Conservation (phyloP, 2,329 filamentous ascomycete genomes). For the Aureobasidium sp. region DNA sequence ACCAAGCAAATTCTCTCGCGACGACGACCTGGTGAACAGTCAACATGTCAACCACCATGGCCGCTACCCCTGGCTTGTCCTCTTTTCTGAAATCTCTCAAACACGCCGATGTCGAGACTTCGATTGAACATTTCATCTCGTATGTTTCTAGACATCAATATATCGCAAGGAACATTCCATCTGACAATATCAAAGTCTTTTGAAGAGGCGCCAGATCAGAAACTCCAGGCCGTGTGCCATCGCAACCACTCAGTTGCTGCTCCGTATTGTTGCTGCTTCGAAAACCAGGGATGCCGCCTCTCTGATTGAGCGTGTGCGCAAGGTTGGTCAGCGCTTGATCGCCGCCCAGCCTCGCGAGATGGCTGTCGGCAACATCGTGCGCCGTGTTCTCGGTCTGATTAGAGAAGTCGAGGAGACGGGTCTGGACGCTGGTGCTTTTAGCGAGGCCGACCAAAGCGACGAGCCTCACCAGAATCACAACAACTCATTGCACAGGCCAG, state of each 20-base stretch:
- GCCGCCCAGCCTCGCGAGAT: conserved; percentile 84
- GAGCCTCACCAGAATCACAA: conserved; percentile 28
- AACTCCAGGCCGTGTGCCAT: conserved; percentile 84
- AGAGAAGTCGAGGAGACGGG: conserved; percentile 84
- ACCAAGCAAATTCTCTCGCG: conserved; percentile 4
- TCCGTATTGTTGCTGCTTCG: conserved; percentile 76
- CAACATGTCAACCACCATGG: conserved; percentile 40
- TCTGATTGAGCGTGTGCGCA: conserved; percentile 72
- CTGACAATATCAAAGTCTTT: conserved; percentile 49
- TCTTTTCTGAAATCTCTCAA: conserved; percentile 76
- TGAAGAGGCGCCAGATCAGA: conserved; percentile 85
- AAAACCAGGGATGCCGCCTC: conserved; percentile 70
- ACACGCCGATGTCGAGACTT: conserved; percentile 66
- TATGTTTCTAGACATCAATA: conserved; percentile 38
- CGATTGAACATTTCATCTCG: conserved; percentile 78
- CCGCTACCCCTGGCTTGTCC: conserved; percentile 64
- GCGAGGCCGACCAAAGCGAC: conserved; percentile 43
- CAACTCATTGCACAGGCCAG: conserved; percentile 32
- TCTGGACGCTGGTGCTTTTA: conserved; percentile 59
- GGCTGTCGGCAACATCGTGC: conserved; percentile 88
- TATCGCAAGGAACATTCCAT: conserved; percentile 9
- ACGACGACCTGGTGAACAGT: conserved; percentile 38
- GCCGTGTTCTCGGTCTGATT: conserved; percentile 82
- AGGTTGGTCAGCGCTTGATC: conserved; percentile 69
- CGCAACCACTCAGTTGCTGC: conserved; percentile 81